These are phyloP conservation scores for Phlegmacium glaucopus DNA, from an alignment of 768 basidiomycete species.

Conservation along the genomic window DNA sequence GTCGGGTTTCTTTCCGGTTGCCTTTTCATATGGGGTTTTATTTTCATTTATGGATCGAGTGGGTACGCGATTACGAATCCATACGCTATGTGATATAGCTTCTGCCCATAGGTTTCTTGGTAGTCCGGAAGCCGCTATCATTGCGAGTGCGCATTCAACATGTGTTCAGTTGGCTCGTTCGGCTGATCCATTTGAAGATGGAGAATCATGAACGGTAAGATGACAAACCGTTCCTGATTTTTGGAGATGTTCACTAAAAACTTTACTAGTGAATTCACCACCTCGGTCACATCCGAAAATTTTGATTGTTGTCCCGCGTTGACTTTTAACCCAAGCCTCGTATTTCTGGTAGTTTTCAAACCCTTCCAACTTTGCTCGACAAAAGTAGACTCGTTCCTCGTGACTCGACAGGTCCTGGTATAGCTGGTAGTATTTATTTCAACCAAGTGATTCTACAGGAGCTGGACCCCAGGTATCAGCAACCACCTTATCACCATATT, in stretches of 20 bases:
- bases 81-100: constrained; percentile 20
- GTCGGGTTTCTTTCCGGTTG: neutral
- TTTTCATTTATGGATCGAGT: neutral
- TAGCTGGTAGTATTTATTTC: no score
- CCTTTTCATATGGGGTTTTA: neutral
- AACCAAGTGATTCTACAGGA: no score
- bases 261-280: no score
- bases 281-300: constrained; percentile 22
- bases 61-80: neutral
- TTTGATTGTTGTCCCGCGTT: constrained; percentile 23
- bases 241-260: constrained; percentile 23
- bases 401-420: no score
- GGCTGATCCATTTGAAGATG: constrained; percentile 27
- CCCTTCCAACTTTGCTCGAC: neutral
- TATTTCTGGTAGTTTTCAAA: neutral
- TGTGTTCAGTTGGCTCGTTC: constrained; percentile 25
- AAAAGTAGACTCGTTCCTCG: no score
- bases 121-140: no score
- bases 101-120: no score
- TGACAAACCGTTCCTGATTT: constrained; percentile 24
- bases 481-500: no score
- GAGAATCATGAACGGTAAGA: constrained; percentile 30
- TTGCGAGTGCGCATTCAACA: no score
- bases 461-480: no score
- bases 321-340: neutral